These are phyloP conservation scores for Teunomyces stri DNA, from an alignment of 805 yeast genomes.

Conservation along the genomic window DNA sequence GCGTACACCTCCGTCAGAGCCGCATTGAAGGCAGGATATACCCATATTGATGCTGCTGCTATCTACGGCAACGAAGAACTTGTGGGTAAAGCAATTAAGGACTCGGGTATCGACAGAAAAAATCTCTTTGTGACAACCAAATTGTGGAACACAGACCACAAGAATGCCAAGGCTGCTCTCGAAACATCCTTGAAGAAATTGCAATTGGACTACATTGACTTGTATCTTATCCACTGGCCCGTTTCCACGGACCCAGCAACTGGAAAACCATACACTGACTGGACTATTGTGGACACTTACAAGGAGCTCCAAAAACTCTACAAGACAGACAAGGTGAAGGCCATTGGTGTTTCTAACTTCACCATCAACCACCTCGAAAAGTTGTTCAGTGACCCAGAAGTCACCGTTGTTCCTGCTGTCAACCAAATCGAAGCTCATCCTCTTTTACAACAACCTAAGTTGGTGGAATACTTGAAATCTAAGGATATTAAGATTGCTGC, in stretches of 20 bases:
- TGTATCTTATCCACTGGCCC: slow-evolving; percentile 84
- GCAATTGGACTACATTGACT: slow-evolving; percentile 71
- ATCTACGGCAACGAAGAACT: slow-evolving; percentile 62
- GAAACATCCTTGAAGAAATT: slow-evolving; percentile 57
- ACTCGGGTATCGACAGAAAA: slow-evolving; percentile 59
- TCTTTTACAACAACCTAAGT: slow-evolving; percentile 27
- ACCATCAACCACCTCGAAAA: slow-evolving; percentile 25
- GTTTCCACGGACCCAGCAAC: slow-evolving; percentile 43
- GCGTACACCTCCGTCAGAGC: slow-evolving; percentile 17
- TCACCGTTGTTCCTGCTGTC: slow-evolving; percentile 25
- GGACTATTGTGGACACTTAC: slow-evolving; percentile 34
- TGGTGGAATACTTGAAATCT: slow-evolving; percentile 10
- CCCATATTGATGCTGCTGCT: slow-evolving; percentile 76
- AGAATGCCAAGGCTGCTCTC: slow-evolving; percentile 50
- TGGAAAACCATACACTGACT: slow-evolving; percentile 18
- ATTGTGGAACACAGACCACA: slow-evolving; percentile 55
- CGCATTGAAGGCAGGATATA: slow-evolving; percentile 66
- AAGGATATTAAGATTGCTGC: slow-evolving; percentile 23
- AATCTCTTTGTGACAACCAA: slow-evolving; percentile 71
- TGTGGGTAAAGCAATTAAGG: slow-evolving; percentile 54
- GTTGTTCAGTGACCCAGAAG: slow-evolving; percentile 21
- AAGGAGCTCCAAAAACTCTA: slow-evolving; percentile 28
- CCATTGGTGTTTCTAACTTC: slow-evolving; percentile 39
- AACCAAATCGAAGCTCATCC: slow-evolving; percentile 39
- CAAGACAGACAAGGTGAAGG: slow-evolving; percentile 17